Evolutionary conservation across 495 filamentous ascomycete species (phyloP).

Genomic region (Podospora tetraspora): DNA sequence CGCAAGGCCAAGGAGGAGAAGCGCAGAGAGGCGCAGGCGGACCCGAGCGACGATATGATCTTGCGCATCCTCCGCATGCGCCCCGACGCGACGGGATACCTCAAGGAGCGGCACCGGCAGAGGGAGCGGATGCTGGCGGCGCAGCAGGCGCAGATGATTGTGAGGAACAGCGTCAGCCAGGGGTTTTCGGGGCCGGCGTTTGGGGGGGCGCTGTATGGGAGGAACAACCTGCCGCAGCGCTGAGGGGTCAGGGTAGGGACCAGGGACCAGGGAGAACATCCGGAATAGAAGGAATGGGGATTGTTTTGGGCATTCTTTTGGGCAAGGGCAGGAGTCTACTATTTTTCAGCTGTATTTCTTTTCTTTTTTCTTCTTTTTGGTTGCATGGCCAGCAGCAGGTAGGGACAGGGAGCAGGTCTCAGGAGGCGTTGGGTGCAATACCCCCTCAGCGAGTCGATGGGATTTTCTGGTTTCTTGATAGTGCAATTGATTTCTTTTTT

Average conservation of each 20-base stretch:
- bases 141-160: constrained; percentile 89
- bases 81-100: constrained; percentile 84
- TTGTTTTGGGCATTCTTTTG: background rate
- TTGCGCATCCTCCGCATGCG: constrained; percentile 92
- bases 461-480: background rate
- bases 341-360: background rate
- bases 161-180: constrained; percentile 77
- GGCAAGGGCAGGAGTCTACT: background rate
- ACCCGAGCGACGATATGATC: constrained; percentile 98
- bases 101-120: constrained; percentile 86
- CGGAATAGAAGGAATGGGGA: background rate
- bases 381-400: constrained; percentile 13
- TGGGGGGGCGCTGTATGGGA: constrained; percentile 30
- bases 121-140: constrained; percentile 87
- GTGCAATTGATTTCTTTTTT: background rate
- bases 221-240: constrained; percentile 26
- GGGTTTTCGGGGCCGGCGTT: constrained; percentile 49
- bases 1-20: constrained; percentile 92
- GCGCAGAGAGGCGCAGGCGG: constrained; percentile 88
- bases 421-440: background rate
- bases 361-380: background rate
- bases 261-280: background rate
- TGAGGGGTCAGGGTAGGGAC: constrained; percentile 2
- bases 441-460: background rate
- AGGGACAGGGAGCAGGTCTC: constrained; percentile 6